Base-by-base conservation (phyloP, 23 red algal genomes). In the Chondrus crispus region DNA sequence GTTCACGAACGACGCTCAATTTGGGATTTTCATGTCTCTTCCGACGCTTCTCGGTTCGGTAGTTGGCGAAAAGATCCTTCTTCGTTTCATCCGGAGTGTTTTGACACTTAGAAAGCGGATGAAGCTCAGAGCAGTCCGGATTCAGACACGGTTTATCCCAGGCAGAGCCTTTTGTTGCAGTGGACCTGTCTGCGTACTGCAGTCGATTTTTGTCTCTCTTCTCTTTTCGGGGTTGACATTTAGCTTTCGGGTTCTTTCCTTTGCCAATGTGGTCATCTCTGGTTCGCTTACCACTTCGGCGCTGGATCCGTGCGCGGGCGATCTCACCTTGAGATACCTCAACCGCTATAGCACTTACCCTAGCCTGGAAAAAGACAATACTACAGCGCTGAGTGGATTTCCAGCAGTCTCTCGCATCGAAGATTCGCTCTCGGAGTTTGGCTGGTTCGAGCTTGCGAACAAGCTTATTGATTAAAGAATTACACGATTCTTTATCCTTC, bases 401-500 rank as follows among this genome's bases (percentile, higher is more conserved):
- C 77, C 66, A 72, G 28, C 51, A 82, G 35, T 53, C 5, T 5
- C 7, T 22, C 47, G 20, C n/a, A 29, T 54, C 52, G 8, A 45
- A 13, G n/a, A 54, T 57, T 19, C 42, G 42, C 41, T 57, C 48
- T 82, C 4, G 36, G n/a, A 87, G 44, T 69, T 69, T 40, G 13
- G 29, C 13, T 2, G 29, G 57, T 41, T 87, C 36, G 26, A 68
- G 36, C 42, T 87, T 87, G 1, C 29, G 39, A 9, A 45, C 83
- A n/a, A 74, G 62, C 42, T 69, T 70, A 18, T 64, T 48, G 38
- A 87, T 87, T 3, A 87, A 41, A 32, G 36, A 43, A 32, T 87
- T 87, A 44, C 40, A 87, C 19, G 73, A 29, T 14, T 87, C 84
- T n/a, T 14, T 39, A 53, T 52, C 84, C 19, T 87, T 48, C 18